Evolutionary conservation across 331 rosid species (phyloP), one percentile per base, ranked within the genome.

Genomic region (Rosa hybrid): DNA sequence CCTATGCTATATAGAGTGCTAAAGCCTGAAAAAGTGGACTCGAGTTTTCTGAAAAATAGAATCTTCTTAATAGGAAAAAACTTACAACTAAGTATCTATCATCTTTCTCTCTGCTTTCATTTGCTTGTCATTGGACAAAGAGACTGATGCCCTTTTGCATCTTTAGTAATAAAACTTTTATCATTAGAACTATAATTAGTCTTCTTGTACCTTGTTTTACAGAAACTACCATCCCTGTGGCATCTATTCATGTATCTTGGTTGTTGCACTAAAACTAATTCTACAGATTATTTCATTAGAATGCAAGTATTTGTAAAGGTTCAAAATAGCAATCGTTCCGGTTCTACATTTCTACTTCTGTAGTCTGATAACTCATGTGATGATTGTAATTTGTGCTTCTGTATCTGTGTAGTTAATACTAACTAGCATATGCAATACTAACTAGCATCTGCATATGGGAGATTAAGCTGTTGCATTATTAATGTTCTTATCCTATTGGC

Each of bases 321-420:
- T 30, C 54, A 41, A 25, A 12, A 8, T 13, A 42, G 42, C 7
- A 9, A 5, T 23, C 10, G 39, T 18, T 56, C 6, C 21, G 9
- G 30, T 57, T 75, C 54, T 64, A 30, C 68, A 23, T 0, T 62
- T 64, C n/a, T 75, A 34, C 57, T 76, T 30, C n/a, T 34, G 16
- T 71, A 49, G 12, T 70, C 72, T 77, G 78, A 39, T 69, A 21
- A n/a, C 49, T 65, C 72, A 0, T 63, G 20, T 34, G 25, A 53
- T 50, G 60, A 38, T 11, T 46, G 41, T 59, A 81, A 34, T 44
- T 23, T 39, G 63, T 77, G 69, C 18, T 48, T 63, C 62, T 30
- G 4, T 65, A 4, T 14, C 14, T 77, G 68, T 23, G 39, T 59
- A 21, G 70, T n/a, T 25, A 41, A 42, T 72, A 6, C 53, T 72